These are phyloP conservation scores for Solanum sitiens DNA, from an alignment of 257 asterid species.

Conservation along the genomic window DNA sequence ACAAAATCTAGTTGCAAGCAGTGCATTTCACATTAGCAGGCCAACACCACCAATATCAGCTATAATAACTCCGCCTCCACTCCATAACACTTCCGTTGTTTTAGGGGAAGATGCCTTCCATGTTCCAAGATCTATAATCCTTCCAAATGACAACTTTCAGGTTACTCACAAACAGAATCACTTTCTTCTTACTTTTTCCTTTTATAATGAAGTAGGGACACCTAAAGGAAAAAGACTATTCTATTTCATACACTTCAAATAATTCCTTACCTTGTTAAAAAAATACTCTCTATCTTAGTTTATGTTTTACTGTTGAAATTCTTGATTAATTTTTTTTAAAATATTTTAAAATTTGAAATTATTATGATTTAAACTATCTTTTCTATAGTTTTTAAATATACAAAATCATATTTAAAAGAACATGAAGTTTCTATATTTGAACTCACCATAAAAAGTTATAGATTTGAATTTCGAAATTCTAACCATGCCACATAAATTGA, in stretches of 20 bases:
- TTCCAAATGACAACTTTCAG: constrained; percentile 58
- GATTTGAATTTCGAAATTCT: neutral
- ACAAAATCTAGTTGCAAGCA: constrained; percentile 28
- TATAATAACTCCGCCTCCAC: constrained; percentile 54
- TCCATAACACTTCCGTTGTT: constrained; percentile 57
- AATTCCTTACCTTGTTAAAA: neutral
- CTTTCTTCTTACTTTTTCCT: neutral
- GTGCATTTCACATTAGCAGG: constrained; percentile 61
- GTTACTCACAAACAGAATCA: constrained; percentile 14
- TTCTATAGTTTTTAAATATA: neutral
- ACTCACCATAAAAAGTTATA: neutral
- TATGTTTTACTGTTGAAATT: neutral
- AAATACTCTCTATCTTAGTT: neutral
- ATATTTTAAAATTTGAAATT: neutral
- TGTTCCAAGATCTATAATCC: constrained; percentile 48
- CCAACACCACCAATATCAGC: constrained; percentile 81
- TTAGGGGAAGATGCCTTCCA: constrained; percentile 71
- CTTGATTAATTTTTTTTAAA: no score
- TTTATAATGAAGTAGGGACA: neutral
- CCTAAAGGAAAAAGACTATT: neutral
- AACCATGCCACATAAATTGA: neutral
- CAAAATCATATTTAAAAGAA: neutral
- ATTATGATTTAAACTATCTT: neutral
- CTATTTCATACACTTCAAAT: neutral
- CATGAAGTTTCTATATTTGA: neutral